Conservation (phyloP, 2,329 filamentous ascomycete genomes). For the Stagonosporopsis rhizophila region DNA sequence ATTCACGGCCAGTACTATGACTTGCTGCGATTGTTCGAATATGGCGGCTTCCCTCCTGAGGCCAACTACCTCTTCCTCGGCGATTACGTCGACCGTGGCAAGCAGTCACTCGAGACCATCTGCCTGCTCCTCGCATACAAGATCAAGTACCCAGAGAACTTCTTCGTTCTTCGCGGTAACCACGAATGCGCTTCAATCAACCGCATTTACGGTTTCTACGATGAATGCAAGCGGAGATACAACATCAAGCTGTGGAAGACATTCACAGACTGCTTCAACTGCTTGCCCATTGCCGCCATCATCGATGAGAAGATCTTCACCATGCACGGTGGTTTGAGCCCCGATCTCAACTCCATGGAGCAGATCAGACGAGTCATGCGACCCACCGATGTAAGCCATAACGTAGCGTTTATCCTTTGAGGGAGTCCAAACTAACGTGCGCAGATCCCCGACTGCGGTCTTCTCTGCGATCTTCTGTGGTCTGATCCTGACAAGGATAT, state of each 20-base stretch:
- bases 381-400: slow-evolving; percentile 87
- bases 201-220: slow-evolving; percentile 99
- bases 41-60: slow-evolving; percentile 96
- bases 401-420: not conserved
- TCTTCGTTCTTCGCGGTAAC: slow-evolving; percentile 98
- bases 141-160: slow-evolving; percentile 99
- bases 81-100: slow-evolving; percentile 98
- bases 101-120: slow-evolving; percentile 98
- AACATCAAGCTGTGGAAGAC: slow-evolving; percentile 99
- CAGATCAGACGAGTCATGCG: slow-evolving; percentile 99
- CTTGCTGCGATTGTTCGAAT: slow-evolving; percentile 94
- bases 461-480: slow-evolving; percentile 97
- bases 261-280: slow-evolving; percentile 99
- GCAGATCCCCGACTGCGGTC: slow-evolving; percentile 95
- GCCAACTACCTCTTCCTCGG: slow-evolving; percentile 99
- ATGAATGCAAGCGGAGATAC: slow-evolving; percentile 98
- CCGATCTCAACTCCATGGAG: slow-evolving; percentile 99
- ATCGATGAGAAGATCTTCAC: slow-evolving; percentile 99
- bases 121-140: slow-evolving; percentile 97
- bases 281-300: slow-evolving; percentile 95
- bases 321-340: slow-evolving; percentile 97
- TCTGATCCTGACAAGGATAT: slow-evolving; percentile 99
- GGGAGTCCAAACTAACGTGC: slow-evolving; percentile 47
- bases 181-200: slow-evolving; percentile 99
- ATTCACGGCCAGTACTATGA: slow-evolving; percentile 99